Conservation (phyloP, 352 stramenopile species). For the Phytophthora quininea region DNA sequence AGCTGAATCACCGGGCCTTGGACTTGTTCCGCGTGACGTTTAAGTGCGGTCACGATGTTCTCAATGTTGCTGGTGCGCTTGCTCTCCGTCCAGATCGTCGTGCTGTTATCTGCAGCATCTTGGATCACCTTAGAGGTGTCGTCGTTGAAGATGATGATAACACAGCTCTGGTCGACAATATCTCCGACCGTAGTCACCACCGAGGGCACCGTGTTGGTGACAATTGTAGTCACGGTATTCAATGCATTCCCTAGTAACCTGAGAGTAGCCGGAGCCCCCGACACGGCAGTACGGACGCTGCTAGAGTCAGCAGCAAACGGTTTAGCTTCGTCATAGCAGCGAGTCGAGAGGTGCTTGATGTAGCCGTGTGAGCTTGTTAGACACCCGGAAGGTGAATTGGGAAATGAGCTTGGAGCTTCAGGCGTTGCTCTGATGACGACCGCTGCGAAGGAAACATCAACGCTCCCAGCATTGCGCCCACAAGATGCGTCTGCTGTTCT, state of each 20-base stretch:
- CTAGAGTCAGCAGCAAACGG: slow-evolving; percentile 8
- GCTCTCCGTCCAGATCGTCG: slow-evolving; percentile 18
- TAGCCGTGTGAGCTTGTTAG: slow-evolving; percentile 19
- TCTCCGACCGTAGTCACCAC: slow-evolving; percentile 22
- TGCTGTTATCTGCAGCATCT: slow-evolving; percentile 15
- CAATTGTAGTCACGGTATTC: not conserved
- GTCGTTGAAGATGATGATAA: slow-evolving; percentile 28
- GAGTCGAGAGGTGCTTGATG: too few species aligned
- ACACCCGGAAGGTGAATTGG: slow-evolving; percentile 41
- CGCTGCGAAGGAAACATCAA: not conserved
- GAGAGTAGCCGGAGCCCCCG: slow-evolving; percentile 1
- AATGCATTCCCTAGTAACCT: slow-evolving; percentile 15
- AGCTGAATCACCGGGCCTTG: slow-evolving; percentile 25
- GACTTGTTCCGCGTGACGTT: slow-evolving; percentile 9
- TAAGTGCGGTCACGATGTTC: slow-evolving; percentile 26
- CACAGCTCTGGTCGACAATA: slow-evolving; percentile 4
- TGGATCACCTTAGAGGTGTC: slow-evolving; percentile 12
- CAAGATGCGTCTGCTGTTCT: slow-evolving; percentile 15
- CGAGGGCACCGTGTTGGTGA: slow-evolving; percentile 4
- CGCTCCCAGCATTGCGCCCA: not conserved
- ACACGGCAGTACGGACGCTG: slow-evolving; percentile 7
- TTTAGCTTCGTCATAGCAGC: too few species aligned
- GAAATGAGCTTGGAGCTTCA: slow-evolving; percentile 28
- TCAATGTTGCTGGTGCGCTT: slow-evolving; percentile 26
- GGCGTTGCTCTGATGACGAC: too few species aligned